These are phyloP conservation scores for Paraphaeosphaeria minitans DNA, from an alignment of 2,329 filamentous ascomycete genomes.

Conservation along the genomic window DNA sequence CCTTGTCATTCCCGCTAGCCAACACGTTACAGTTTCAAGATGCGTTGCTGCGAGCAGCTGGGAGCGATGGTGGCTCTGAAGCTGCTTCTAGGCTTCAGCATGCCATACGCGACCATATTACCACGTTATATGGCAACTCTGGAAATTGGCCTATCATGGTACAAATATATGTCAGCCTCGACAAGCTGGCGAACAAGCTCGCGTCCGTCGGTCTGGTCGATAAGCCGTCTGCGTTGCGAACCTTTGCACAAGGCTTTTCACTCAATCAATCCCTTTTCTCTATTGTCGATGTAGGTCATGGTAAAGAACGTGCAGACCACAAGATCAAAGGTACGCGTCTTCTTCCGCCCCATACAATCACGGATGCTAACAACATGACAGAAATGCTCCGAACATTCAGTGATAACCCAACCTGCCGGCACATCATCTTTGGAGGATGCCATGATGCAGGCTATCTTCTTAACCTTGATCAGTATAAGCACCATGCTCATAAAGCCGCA, in stretches of 20 bases:
- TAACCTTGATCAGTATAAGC: constrained; percentile 53
- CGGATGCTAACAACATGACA: constrained; percentile 19
- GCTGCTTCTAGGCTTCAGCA: constrained; percentile 51
- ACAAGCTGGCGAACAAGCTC: constrained; percentile 52
- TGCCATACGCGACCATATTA: constrained; percentile 51
- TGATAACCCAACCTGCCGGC: constrained; percentile 53
- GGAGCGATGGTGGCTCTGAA: constrained; percentile 52
- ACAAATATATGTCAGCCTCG: constrained; percentile 54
- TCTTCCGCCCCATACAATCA: background rate
- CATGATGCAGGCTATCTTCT: constrained; percentile 55
- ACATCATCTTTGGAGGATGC: constrained; percentile 55
- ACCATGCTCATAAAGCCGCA: constrained; percentile 43
- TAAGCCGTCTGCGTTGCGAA: constrained; percentile 46
- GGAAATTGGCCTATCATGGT: constrained; percentile 53
- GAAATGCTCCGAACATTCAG: constrained; percentile 55
- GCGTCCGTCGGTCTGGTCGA: constrained; percentile 49
- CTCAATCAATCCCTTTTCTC: constrained; percentile 53
- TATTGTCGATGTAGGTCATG: constrained; percentile 55
- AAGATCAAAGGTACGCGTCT: constrained; percentile 49
- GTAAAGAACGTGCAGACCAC: constrained; percentile 55
- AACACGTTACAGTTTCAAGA: constrained; percentile 49
- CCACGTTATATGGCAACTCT: constrained; percentile 47
- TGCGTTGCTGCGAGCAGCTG: constrained; percentile 47
- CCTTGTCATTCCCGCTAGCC: background rate
- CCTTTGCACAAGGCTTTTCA: constrained; percentile 52